Percentiles rank a stretch among this genome's conserved stretches.
Conservation (phyloP, 2,329 filamentous ascomycete species). For the Pseudogymnoascus sp. region DNA sequence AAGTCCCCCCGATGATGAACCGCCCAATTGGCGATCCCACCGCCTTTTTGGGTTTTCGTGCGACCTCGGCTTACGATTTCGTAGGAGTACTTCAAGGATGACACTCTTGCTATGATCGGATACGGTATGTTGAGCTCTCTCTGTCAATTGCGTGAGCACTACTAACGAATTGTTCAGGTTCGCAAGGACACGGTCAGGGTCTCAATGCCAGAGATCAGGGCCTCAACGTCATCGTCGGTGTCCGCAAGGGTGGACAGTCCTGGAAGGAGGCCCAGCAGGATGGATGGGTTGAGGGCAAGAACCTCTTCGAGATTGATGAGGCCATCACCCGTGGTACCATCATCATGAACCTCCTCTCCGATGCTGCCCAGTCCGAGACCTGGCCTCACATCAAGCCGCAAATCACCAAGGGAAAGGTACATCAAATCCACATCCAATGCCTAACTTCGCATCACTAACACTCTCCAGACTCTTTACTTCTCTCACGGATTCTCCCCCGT, state of each 20-base stretch:
- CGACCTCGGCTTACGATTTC: slow-evolving; percentile 16
- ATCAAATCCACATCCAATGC: slow-evolving; percentile 20
- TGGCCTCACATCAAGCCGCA: slow-evolving; percentile 98
- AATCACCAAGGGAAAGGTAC: slow-evolving; percentile 95
- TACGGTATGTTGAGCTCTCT: slow-evolving; percentile 48
- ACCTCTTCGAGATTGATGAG: slow-evolving; percentile 97
- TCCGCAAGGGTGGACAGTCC: slow-evolving; percentile 94
- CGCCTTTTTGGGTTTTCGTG: slow-evolving; percentile 10
- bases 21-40: not conserved
- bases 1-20: slow-evolving; percentile 35
- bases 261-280: slow-evolving; percentile 97
- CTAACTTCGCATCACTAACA: slow-evolving; percentile 13
- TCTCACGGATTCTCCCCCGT: slow-evolving; percentile 99
- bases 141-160: not conserved
- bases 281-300: slow-evolving; percentile 97
- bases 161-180: slow-evolving; percentile 33
- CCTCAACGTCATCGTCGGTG: slow-evolving; percentile 97
- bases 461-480: slow-evolving; percentile 91
- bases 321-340: slow-evolving; percentile 90
- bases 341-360: slow-evolving; percentile 97
- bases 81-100: slow-evolving; percentile 99
- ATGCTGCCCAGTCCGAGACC: slow-evolving; percentile 97
- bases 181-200: slow-evolving; percentile 97
- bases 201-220: slow-evolving; percentile 99
- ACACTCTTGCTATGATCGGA: slow-evolving; percentile 97